Percentiles rank a stretch among this genome's conserved stretches.
phyloP scores from a whole-genome alignment of 176 grass and related monocot genomes.

The Aegilops tauschii region DNA sequence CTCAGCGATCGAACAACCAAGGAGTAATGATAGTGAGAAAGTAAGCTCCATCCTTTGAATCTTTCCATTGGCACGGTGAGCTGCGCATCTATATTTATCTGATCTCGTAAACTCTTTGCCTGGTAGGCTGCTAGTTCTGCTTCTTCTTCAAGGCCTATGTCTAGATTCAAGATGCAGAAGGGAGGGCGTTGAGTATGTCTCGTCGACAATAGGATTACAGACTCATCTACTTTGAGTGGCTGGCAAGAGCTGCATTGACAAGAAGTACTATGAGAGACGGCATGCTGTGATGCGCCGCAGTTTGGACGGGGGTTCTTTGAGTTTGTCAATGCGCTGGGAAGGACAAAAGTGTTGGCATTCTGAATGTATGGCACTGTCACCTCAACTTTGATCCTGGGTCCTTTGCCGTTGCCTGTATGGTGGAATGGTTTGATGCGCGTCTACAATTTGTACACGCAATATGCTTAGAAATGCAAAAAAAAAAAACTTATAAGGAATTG shows the following conservation, averaged over 20 bases:
- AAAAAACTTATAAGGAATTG: no score
- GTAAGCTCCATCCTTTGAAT: slow-evolving; percentile 29
- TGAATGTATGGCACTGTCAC: no score
- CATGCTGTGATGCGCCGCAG: no score
- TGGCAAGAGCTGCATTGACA: not conserved
- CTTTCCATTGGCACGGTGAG: not conserved
- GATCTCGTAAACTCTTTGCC: not conserved
- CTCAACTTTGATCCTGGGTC: no score
- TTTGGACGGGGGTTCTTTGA: no score
- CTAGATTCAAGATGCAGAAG: slow-evolving; percentile 95
- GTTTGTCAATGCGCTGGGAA: no score
- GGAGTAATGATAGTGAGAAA: slow-evolving; percentile 26
- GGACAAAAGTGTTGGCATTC: no score
- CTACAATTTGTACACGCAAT: no score
- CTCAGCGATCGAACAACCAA: slow-evolving; percentile 38
- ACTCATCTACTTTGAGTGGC: not conserved
- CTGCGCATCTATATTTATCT: not conserved
- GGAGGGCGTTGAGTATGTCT: slow-evolving; percentile 42
- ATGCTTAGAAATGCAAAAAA: no score
- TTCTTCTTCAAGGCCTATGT: slow-evolving; percentile 71
- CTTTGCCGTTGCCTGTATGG: no score
- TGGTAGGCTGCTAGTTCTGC: slow-evolving; percentile 52
- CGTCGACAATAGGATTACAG: not conserved
- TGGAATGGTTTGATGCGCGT: no score
- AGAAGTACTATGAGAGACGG: not conserved